These are phyloP conservation scores for Daldinia sp. DNA, from an alignment of 2,329 filamentous ascomycete species.

Conservation along the genomic window DNA sequence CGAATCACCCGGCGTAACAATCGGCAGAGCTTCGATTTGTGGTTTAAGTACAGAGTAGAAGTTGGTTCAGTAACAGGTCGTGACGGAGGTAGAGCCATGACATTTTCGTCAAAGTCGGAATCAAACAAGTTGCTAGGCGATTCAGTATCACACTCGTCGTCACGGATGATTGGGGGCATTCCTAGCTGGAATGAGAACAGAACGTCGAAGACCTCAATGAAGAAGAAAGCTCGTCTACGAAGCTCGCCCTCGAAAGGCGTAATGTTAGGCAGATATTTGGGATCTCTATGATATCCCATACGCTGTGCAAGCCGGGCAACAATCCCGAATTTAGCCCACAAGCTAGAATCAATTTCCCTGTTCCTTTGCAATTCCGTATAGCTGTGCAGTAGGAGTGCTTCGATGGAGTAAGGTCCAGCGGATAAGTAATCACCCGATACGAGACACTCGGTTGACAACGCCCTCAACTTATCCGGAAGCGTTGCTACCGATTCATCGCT, in stretches of 20 bases:
- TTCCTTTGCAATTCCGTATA: conserved; percentile 54
- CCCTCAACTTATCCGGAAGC: conserved; percentile 46
- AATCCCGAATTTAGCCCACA: conserved; percentile 59
- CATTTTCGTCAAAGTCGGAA: conserved; percentile 60
- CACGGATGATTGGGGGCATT: conserved; percentile 58
- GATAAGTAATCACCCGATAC: conserved; percentile 57
- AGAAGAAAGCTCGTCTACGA: conserved; percentile 59
- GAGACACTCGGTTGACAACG: conserved; percentile 56
- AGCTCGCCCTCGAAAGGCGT: conserved; percentile 61
- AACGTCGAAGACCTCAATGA: conserved; percentile 57
- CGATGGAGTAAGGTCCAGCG: conserved; percentile 56
- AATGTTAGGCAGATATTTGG: conserved; percentile 52
- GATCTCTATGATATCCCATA: conserved; percentile 61
- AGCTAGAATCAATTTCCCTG: conserved; percentile 52
- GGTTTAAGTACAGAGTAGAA: conserved; percentile 53
- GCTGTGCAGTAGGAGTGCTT: conserved; percentile 57
- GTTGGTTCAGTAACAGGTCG: conserved; percentile 55
- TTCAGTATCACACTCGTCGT: conserved; percentile 57
- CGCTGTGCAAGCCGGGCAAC: conserved; percentile 59
- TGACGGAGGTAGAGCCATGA: conserved; percentile 52
- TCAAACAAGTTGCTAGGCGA: conserved; percentile 58
- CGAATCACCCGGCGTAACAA: conserved; percentile 55
- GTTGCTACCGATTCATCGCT: conserved; percentile 39
- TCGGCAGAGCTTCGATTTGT: conserved; percentile 54
- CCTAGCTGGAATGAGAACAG: conserved; percentile 62